These are phyloP conservation scores for Volvariella surrecta DNA, from an alignment of 1,284 basidiomycete genomes.

Conservation along the genomic window DNA sequence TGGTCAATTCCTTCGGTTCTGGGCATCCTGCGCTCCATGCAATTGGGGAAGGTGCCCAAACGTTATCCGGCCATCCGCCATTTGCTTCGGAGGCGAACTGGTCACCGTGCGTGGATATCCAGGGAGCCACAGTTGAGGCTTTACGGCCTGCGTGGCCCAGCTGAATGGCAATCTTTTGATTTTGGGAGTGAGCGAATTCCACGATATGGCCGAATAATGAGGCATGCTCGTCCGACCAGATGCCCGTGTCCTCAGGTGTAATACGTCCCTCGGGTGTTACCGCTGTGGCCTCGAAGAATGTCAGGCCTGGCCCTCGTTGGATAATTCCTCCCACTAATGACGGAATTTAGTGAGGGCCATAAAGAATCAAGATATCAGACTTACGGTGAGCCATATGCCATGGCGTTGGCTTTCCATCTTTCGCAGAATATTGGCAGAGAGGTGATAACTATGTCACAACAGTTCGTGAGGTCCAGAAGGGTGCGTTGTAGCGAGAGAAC, in stretches of 20 bases:
- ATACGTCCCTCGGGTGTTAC: slow-evolving; percentile 52
- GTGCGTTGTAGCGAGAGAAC: slow-evolving; percentile 11
- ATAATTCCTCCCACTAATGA: slow-evolving; percentile 33
- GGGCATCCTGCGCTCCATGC: slow-evolving; percentile 42
- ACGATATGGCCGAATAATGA: slow-evolving; percentile 59
- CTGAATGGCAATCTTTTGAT: slow-evolving; percentile 69
- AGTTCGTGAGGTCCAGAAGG: not conserved
- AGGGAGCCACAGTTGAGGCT: slow-evolving; percentile 31
- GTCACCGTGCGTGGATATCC: slow-evolving; percentile 33
- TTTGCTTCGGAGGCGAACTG: slow-evolving; percentile 33
- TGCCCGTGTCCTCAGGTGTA: slow-evolving; percentile 39
- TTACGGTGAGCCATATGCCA: slow-evolving; percentile 34
- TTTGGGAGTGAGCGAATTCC: slow-evolving; percentile 66
- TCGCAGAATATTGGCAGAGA: slow-evolving; percentile 57
- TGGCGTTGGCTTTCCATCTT: slow-evolving; percentile 37
- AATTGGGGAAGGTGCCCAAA: slow-evolving; percentile 48
- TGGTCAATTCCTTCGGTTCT: slow-evolving; percentile 42
- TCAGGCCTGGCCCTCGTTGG: slow-evolving; percentile 37
- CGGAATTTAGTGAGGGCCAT: not conserved
- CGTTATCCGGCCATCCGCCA: slow-evolving; percentile 67
- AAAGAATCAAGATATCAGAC: slow-evolving; percentile 10
- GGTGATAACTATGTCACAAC: slow-evolving; percentile 31
- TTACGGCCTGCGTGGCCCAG: slow-evolving; percentile 36
- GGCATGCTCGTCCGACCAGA: slow-evolving; percentile 74
- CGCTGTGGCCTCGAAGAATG: slow-evolving; percentile 51